Percentiles rank a stretch among this genome's conserved stretches.
phyloP scores from a whole-genome alignment of 306 rosid species.

The Sicyos baderoa region DNA sequence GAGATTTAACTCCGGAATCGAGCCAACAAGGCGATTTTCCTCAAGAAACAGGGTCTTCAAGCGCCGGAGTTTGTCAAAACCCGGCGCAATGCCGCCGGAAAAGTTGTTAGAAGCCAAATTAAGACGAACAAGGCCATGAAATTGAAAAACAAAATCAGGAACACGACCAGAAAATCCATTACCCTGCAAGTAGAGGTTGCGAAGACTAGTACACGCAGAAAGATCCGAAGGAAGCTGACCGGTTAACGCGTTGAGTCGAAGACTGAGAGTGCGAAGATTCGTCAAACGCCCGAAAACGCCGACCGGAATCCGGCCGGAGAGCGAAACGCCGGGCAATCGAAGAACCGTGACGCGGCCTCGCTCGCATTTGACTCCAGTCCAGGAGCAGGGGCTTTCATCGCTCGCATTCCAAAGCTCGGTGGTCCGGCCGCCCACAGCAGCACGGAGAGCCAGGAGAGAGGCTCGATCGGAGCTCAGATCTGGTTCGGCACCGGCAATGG shows the following conservation, averaged over 20 bases:
- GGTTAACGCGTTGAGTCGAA: constrained; percentile 43
- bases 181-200: constrained; percentile 50
- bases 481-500: constrained; percentile 21
- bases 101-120: constrained; percentile 41
- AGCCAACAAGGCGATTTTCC: constrained; percentile 38
- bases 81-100: constrained; percentile 35
- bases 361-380: constrained; percentile 46
- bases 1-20: constrained; percentile 26
- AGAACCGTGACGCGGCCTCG: constrained; percentile 30
- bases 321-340: constrained; percentile 48
- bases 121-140: constrained; percentile 38
- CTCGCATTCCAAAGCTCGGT: constrained; percentile 47
- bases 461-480: constrained; percentile 40
- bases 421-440: constrained; percentile 35
- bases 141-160: constrained; percentile 29
- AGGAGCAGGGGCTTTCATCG: constrained; percentile 30
- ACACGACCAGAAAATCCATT: constrained; percentile 43
- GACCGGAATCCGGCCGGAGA: constrained; percentile 40
- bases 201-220: constrained; percentile 31
- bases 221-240: constrained; percentile 47
- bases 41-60: constrained; percentile 42
- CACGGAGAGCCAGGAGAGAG: constrained; percentile 39
- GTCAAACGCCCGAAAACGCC: constrained; percentile 39
- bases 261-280: constrained; percentile 45
- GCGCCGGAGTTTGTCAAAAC: constrained; percentile 34